Percentiles rank a stretch among this genome's conserved stretches.
Conservation (phyloP, 169 alveolate species). For the Toxoplasma gondii region DNA sequence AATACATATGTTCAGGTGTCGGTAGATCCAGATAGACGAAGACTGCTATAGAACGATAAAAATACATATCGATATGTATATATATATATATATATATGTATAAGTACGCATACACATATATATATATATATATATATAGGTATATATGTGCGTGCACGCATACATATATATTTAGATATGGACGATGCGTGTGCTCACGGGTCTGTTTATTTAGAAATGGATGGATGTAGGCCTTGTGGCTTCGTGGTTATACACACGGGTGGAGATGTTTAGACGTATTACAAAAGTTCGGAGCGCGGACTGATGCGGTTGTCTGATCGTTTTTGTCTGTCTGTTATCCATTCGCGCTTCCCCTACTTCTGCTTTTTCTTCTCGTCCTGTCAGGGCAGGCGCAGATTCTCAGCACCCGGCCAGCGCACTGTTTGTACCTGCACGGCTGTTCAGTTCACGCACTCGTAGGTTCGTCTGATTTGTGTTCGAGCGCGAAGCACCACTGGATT, state of each 20-base stretch:
- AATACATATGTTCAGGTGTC: no score
- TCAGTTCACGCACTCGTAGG: conserved; percentile 15
- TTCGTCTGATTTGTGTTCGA: neutral
- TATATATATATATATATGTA: no score
- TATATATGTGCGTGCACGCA: neutral
- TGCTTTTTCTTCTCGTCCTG: neutral
- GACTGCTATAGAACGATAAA: neutral
- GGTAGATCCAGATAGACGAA: no score
- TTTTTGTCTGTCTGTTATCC: neutral
- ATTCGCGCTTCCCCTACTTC: neutral
- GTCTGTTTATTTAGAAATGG: no score
- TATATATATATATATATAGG: neutral
- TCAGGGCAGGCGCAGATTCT: conserved; percentile 20
- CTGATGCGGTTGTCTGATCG: no score
- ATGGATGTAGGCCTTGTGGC: no score
- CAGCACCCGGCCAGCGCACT: conserved; percentile 2
- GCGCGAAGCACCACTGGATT: no score
- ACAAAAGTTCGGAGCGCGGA: no score
- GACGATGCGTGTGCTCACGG: no score
- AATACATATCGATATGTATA: neutral
- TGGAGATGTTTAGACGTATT: no score
- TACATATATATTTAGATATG: no score
- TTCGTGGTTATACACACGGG: no score
- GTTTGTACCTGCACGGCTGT: conserved; percentile 22
- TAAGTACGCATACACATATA: neutral